Base-by-base conservation (phyloP, 192 early-diverging fungal species). In the Backusella tarrabulga region DNA sequence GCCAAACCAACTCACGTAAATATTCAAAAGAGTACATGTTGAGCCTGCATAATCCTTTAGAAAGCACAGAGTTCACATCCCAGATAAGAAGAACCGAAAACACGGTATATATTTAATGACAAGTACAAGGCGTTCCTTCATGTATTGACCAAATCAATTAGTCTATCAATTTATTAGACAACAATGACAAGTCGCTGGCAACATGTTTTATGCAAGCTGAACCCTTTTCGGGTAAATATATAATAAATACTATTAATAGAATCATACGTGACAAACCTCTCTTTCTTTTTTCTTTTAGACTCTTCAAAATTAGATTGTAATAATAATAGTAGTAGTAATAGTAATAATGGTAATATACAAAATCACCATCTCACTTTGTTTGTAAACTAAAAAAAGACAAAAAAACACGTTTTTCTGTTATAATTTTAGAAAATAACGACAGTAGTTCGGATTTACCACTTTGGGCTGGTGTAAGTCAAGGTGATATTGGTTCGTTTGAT, bases 11-110 rank as follows among this genome's bases (percentile, higher is more conserved):
- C 46, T 83, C 90, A 12, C 90, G 87, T 79, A 89, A 88, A 84
- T 94, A 93, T 79, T 87, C 91, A n/a, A 91, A 91, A 71, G 91
- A 93, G 41, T 81, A 86, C 44, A 93, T 94, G 92, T 79, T 94
- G 4, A 88, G 86, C 34, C 80, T 94, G 36, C 93, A 89, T 81
- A 89, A 83, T 54, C 87, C 91, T 8, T 84, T 83, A 21, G 87
- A 86, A 35, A 72, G 87, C 12, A 78, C 88, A 29, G 56, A 63
- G 26, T 63, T 63, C 21, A 29, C 26, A 26, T 63, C 56, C 26
- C 23, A 63, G 9, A 63, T 63, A 63, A 29, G 56, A 63, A 63
- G 23, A 63, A 63, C 56, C 56, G 56, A 14, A 63, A 26, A 63
- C 21, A 63, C 4, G 56, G 56, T 63, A 60, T 21, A 60, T 35